Evolutionary conservation across 805 yeast species (phyloP).

Genomic region (Nakazawaea populi): DNA sequence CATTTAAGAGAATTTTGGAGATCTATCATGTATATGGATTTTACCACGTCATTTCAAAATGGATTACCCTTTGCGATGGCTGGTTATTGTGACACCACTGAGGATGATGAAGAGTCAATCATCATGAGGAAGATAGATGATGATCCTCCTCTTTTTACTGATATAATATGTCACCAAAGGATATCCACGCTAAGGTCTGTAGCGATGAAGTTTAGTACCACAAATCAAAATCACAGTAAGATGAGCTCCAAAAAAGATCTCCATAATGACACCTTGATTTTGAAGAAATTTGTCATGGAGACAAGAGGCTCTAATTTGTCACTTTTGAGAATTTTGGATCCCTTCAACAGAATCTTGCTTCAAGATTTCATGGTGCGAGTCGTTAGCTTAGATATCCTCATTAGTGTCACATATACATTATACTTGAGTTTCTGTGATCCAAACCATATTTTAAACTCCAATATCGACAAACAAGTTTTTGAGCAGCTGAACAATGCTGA

Average conservation of each 20-base stretch:
- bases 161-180: neutral
- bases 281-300: slow-evolving; percentile 3
- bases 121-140: neutral
- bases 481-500: neutral
- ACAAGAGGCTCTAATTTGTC: neutral
- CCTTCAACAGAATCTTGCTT: neutral
- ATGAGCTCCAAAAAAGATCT: neutral
- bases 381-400: slow-evolving; percentile 1
- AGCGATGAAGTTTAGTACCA: neutral
- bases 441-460: slow-evolving; percentile 5
- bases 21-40: slow-evolving; percentile 5
- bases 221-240: slow-evolving; percentile 2
- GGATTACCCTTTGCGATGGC: slow-evolving; percentile 9
- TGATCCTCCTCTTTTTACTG: neutral
- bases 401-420: neutral
- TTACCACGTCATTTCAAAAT: slow-evolving; percentile 4
- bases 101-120: slow-evolving; percentile 1
- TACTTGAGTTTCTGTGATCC: slow-evolving; percentile 3
- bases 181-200: slow-evolving; percentile 1
- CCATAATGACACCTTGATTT: neutral
- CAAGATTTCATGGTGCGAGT: slow-evolving; percentile 1
- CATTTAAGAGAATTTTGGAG: slow-evolving; percentile 11
- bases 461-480: neutral
- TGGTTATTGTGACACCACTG: slow-evolving; percentile 5
- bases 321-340: slow-evolving; percentile 1